Evolutionary conservation across 768 basidiomycete genomes (phyloP).

Genomic region (Boletus sensibilis): DNA sequence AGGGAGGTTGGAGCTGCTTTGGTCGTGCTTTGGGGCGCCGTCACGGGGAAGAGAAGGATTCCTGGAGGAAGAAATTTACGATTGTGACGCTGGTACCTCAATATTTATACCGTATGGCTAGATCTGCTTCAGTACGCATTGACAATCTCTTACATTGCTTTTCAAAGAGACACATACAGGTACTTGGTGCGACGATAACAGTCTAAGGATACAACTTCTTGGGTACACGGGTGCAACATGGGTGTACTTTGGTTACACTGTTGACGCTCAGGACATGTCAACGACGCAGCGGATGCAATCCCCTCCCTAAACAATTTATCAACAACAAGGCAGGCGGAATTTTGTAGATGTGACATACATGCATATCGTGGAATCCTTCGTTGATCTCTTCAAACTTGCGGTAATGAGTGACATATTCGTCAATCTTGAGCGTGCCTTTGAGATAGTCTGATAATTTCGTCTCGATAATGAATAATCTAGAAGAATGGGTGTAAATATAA

Average conservation of each 20-base stretch:
- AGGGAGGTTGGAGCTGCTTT: conserved; percentile 67
- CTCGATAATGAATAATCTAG: not conserved
- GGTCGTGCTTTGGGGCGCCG: conserved; percentile 64
- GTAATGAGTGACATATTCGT: conserved; percentile 94
- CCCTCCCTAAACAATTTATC: conserved; percentile 45
- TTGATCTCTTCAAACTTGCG: conserved; percentile 74
- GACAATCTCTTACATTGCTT: not conserved
- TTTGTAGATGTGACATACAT: conserved; percentile 56
- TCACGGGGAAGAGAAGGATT: conserved; percentile 60
- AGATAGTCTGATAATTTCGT: conserved; percentile 63
- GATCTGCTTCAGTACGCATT: not conserved
- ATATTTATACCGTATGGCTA: conserved; percentile 13
- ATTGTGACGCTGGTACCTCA: conserved; percentile 4
- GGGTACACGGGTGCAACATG: not conserved
- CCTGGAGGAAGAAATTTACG: conserved; percentile 38
- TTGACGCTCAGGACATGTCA: conserved; percentile 64
- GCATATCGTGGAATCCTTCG: conserved; percentile 93
- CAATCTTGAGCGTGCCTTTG: conserved; percentile 78
- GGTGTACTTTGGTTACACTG: not conserved
- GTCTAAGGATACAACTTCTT: conserved; percentile 5
- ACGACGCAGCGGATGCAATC: conserved; percentile 95
- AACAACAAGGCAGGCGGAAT: not conserved
- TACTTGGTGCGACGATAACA: not conserved
- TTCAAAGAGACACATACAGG: not conserved
- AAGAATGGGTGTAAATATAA: not conserved